Base-by-base conservation (phyloP, 305 asterid species). In the Petunia hybrid region DNA sequence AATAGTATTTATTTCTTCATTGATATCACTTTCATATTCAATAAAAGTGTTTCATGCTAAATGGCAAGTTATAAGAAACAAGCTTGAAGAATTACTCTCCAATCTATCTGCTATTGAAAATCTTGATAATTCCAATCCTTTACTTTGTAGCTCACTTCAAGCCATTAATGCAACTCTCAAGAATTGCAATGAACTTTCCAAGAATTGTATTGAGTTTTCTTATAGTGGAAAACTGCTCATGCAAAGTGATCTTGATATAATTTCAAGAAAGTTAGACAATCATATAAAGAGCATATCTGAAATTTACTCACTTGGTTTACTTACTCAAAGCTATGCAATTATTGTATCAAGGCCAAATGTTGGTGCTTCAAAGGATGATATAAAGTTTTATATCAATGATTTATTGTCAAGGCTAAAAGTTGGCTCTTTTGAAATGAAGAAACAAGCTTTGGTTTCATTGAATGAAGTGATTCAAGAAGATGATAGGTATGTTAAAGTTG, bases 191-290 rank as follows among this genome's bases (percentile, higher is more conserved):
- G 89, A 85, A 7, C 94, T 91, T 51, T 92, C 93, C 0, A 69
- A 43, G 51, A 75, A 84, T 80, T 95, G 99, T 43, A 68, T 89
- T 77, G 90, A 88, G 6, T 76, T 81, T 35, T 89, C 98, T 8
- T 94, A 86, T 62, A 79, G 90, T 69, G 97, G 99, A 75, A 95
- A 95, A 88, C 89, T 95, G 36, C 97, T 86, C 77, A 95, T 92
- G 98, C 94, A 92, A 80, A 95, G 99, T 82, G 95, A 94, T 89
- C 95, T 94, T 53, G 98, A 94, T 79, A 82, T 91, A 66, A 53
- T 90, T 1, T 86, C 91, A 4, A 84, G 90, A 56, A 92, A 86
- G 66, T 81, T 95, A 82, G 92, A 90, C 63, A 48, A 51, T 41
- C 92, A 94, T 80, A 78, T 83, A 1, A 87, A 64, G 86, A 84